Base-by-base conservation (phyloP, 2,329 filamentous ascomycete species). In the Fusarium luffae region DNA sequence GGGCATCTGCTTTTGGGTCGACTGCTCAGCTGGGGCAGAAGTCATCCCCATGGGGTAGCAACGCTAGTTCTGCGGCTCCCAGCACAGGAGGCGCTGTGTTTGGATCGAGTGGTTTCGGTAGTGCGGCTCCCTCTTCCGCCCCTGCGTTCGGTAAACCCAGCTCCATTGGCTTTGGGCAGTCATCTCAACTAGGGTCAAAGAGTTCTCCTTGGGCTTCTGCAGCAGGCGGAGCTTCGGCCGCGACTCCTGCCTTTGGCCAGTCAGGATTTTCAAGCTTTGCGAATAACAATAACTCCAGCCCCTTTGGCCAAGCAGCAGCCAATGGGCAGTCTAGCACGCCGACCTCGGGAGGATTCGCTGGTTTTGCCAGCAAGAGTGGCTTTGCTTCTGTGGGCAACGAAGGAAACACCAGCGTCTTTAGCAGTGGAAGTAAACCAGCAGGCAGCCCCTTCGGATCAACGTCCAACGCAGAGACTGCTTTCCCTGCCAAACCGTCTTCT, bases 201-300 rank as follows among this genome's bases (percentile, higher is more conserved):
- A 70, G 81, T 4, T 89, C 88, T 7, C 86, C 86, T 13, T 90
- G 88, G 88, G 82, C 81, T 6, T 74, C 77, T 37, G 30, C 67
- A 47, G 54, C 74, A 52, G 49, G 54, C 3, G 75, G 65, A 16
- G 66, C 75, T 6, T 61, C 68, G n/a, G 51, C 25, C 18, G 52
- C 76, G 10, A 57, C 79, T 6, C 80, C 86, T 19, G 79, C 85
- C 3, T 90, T 90, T 76, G 88, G 88, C 3, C 86, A 89, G 73
- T 77, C 84, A 10, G 82, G 83, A 16, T 86, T 88, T 58, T 75
- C 83, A 9, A 80, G 78, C 54, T 79, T 82, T 54, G 77, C 81
- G 7, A 79, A 78, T 5, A 81, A 68, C 28, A 74, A 54, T 42
- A 74, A 67, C 32, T 66, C 78, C 49, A 81, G 77, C 51, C 76